Evolutionary conservation across 306 rosid species (phyloP), one percentile per base, ranked within the genome.

Genomic region (Dalbergia cultrata): DNA sequence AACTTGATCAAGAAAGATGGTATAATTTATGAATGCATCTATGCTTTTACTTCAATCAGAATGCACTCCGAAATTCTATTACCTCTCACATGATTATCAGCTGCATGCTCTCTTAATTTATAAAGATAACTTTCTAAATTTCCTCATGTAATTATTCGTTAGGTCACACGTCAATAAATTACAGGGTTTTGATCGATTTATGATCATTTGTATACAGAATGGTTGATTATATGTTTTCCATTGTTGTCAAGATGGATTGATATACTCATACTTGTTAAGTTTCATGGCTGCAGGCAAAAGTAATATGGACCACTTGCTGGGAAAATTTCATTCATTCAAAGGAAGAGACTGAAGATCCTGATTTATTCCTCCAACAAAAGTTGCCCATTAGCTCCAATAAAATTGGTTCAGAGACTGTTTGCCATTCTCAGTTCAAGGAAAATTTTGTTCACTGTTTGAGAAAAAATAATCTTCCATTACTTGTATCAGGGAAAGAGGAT

Each of bases 251-350:
- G 70, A 67, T 79, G 62, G 52, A 2, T 67, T 19, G 67, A 26
- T 26, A 88, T 75, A 81, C 67, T 70, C 75, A 69, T 80, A 79
- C 58, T 81, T 50, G 78, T 66, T 79, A 67, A 72, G 66, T 81
- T 89, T 77, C 31, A 35, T 67, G 77, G 16, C 76, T 81, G 87
- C 91, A 95, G 99, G 94, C 78, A 13, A 88, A 88, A 82, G 75
- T 80, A 44, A 64, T 90, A 70, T 82, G 87, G 92, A 80, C 85
- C 45, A 73, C 59, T 80, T 91, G 94, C 89, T 78, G 88, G 78
- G 75, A 79, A 64, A 91, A 89, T 86, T 82, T 91, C 63, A 72
- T 82, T 78, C 87, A 75, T 68, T 84, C 83, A 82, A 87, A 79
- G 59, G 84, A 91, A 81, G 84, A 83, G 65, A 59, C 67, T 16